Evolutionary conservation across 805 yeast species (phyloP).

Genomic region (Candida odintsovae): DNA sequence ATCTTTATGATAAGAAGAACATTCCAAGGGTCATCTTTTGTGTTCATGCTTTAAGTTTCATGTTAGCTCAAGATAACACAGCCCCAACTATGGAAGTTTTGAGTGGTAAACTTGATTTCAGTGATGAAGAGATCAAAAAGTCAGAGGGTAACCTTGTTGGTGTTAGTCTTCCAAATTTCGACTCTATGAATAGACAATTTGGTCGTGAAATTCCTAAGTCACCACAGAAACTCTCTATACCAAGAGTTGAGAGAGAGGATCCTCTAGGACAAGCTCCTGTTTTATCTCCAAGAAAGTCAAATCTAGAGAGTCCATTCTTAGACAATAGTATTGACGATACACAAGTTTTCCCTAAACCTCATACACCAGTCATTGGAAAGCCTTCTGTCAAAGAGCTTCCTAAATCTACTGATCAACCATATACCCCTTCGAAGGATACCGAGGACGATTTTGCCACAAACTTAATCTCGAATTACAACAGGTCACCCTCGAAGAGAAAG

Average conservation of each 20-base stretch:
- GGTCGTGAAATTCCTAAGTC: constrained; percentile 21
- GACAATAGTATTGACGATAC: constrained; percentile 5
- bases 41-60: constrained; percentile 78
- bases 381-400: neutral
- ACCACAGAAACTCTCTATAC: constrained; percentile 12
- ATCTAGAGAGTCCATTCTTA: constrained; percentile 16
- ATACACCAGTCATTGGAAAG: neutral
- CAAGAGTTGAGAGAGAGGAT: neutral
- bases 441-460: constrained; percentile 4
- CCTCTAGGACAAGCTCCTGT: neutral
- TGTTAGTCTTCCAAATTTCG: constrained; percentile 72
- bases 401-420: neutral
- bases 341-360: constrained; percentile 4
- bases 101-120: constrained; percentile 56
- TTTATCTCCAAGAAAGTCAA: neutral
- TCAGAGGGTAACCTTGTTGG: constrained; percentile 67
- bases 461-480: constrained; percentile 11
- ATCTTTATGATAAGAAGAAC: constrained; percentile 85
- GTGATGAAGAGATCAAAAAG: constrained; percentile 59
- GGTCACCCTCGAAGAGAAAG: constrained; percentile 18
- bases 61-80: constrained; percentile 48
- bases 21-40: constrained; percentile 93
- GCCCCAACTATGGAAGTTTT: constrained; percentile 60
- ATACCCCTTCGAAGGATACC: neutral
- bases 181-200: constrained; percentile 40